Evolutionary conservation across 2,329 filamentous ascomycete genomes (phyloP), one percentile per base, ranked within the genome.

Genomic region (Chalara sp.): DNA sequence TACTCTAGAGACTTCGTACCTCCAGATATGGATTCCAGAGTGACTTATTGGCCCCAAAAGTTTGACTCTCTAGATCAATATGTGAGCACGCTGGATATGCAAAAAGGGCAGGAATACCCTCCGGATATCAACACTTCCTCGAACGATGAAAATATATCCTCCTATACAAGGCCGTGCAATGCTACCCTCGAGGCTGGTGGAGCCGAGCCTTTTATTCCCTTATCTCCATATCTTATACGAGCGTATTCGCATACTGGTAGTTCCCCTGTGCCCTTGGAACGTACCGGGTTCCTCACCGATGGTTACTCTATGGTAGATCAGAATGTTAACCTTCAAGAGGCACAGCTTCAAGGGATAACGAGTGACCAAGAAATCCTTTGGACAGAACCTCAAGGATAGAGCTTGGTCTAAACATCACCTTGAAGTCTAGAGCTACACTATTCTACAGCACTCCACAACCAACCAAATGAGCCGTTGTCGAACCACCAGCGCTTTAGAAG

Each of bases 191-290:
- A 41, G 32, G 10, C n/a, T 31, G 35, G 30, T 41, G 40, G 5
- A 40, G 21, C 32, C 6, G 7, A 10, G 41, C 48, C 48, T 40
- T 50, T 50, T 46, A 46, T 50, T 46, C 48, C 48, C 21, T 50
- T 50, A 32, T 50, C 48, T 41, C 48, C 48, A 35, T 50, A 50
- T 44, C 33, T 50, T 32, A 46, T 48, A 21, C 21, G 21, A 21
- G 21, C 21, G 78, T 40, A 47, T 40, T 40, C 45, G 13, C 45
- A 37, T 47, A 4, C 32, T 30, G 45, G 45, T 39, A 30, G 39
- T 39, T 30, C 28, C 6, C n/a, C 39, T 47, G 45, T 28, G n/a
- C 28, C 45, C 40, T 40, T 32, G 32, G 45, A 28, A 30, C 28
- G 10, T 6, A 8, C 32, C 28, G 11, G 32, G 29, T 47, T 47